Percentiles rank a stretch among this genome's conserved stretches.
Conservation (phyloP, 371 early-diverging fungal genomes). For the Haplosporangium sp. region DNA sequence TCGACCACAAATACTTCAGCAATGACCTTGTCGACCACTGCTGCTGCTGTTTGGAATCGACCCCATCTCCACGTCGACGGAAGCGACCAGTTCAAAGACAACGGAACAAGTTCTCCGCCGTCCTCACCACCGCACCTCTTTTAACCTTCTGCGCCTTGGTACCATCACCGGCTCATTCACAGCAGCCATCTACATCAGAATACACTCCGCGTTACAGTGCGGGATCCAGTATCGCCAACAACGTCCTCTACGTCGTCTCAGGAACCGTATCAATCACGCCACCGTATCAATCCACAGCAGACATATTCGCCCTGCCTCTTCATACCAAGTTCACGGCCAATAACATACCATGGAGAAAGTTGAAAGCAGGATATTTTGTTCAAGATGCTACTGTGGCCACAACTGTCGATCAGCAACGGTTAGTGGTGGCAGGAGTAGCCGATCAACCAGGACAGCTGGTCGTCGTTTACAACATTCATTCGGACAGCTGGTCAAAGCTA, state of each 20-base stretch:
- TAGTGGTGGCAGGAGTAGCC: slow-evolving; percentile 20
- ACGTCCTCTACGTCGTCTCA: slow-evolving; percentile 30
- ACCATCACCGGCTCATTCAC: background rate
- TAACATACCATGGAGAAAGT: slow-evolving; percentile 21
- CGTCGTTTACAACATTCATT: slow-evolving; percentile 16
- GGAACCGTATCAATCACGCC: slow-evolving; percentile 7
- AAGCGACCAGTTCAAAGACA: too few relatives aligned
- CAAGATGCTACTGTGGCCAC: slow-evolving; percentile 13
- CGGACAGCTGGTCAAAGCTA: slow-evolving; percentile 16
- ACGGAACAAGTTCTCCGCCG: too few relatives aligned
- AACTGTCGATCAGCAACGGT: slow-evolving; percentile 7
- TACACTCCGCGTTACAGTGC: slow-evolving; percentile 33
- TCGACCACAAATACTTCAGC: too few relatives aligned
- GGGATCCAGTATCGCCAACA: slow-evolving; percentile 29
- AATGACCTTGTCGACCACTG: too few relatives aligned
- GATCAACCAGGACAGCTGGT: slow-evolving; percentile 16
- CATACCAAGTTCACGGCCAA: slow-evolving; percentile 9
- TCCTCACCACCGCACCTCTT: background rate
- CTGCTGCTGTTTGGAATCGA: too few relatives aligned
- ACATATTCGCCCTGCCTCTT: slow-evolving; percentile 28
- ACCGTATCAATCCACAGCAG: slow-evolving; percentile 11
- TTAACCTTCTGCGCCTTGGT: background rate
- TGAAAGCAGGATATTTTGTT: slow-evolving; percentile 7
- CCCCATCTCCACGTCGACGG: too few relatives aligned
- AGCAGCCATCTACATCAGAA: slow-evolving; percentile 1